Evolutionary conservation across 2,329 filamentous ascomycete species (phyloP).

Genomic region (Fusarium sp.): DNA sequence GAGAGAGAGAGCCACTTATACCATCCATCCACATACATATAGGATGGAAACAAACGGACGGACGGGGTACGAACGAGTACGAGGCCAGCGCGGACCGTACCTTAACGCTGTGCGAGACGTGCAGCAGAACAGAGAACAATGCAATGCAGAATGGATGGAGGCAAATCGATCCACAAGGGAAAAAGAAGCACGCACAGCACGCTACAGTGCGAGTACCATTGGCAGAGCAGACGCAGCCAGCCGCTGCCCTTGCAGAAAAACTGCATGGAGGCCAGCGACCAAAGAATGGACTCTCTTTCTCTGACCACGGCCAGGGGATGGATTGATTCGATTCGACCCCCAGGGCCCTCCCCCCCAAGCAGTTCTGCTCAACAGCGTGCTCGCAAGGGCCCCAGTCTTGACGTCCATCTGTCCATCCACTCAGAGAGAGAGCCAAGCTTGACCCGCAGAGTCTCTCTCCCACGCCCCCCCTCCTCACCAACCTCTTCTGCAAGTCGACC

Average conservation of each 20-base stretch:
- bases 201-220: constrained; percentile 35
- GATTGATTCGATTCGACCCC: not conserved
- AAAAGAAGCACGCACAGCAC: constrained; percentile 2
- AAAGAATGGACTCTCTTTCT: not conserved
- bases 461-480: constrained; percentile 11
- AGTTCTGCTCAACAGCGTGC: constrained; percentile 8
- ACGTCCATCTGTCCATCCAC: constrained; percentile 1
- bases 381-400: constrained; percentile 21
- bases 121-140: constrained; percentile 24
- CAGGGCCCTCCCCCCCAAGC: not conserved
- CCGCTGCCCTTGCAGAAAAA: constrained; percentile 42
- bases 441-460: constrained; percentile 7
- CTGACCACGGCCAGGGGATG: not conserved
- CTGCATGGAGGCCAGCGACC: constrained; percentile 26
- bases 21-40: not conserved
- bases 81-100: constrained; percentile 10
- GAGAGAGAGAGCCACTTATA: not conserved
- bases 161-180: not conserved
- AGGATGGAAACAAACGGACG: not conserved
- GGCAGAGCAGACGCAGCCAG: constrained; percentile 41
- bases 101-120: constrained; percentile 21
- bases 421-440: not conserved
- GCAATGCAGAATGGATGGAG: constrained; percentile 19
- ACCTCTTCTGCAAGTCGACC: not conserved
- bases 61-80: constrained; percentile 1